Evolutionary conservation across 805 yeast genomes (phyloP).

Genomic region (Hanseniaspora guilliermondii): DNA sequence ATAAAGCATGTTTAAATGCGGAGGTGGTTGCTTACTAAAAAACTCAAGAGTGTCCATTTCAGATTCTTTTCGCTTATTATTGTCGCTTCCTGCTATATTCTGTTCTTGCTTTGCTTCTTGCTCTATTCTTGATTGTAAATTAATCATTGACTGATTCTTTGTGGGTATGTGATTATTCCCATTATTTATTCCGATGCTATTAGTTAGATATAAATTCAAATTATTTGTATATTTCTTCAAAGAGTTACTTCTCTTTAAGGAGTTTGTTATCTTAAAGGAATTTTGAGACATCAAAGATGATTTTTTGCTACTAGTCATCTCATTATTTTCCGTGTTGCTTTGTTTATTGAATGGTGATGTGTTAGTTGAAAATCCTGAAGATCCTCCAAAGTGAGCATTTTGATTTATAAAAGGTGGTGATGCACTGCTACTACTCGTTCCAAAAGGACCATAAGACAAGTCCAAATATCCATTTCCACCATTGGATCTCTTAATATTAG

Average conservation of each 20-base stretch:
- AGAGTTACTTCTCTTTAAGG: conserved; percentile 9
- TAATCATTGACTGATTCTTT: background rate
- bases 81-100: background rate
- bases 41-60: background rate
- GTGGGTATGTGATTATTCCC: background rate
- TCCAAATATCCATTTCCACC: background rate
- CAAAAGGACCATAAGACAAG: background rate
- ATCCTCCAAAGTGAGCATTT: background rate
- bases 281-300: background rate
- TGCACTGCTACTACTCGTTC: background rate
- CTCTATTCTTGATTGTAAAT: background rate
- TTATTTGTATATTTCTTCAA: conserved; percentile 9
- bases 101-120: background rate
- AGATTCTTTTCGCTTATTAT: background rate
- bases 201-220: background rate
- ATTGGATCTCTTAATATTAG: background rate
- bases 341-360: conserved; percentile 7
- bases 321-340: background rate
- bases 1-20: background rate
- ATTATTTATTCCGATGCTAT: background rate
- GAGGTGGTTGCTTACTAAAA: conserved; percentile 11
- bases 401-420: conserved; percentile 3
- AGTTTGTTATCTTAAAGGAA: conserved; percentile 4
- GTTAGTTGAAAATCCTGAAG: background rate
- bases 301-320: background rate